Evolutionary conservation across 768 basidiomycete species (phyloP), one percentile per base, ranked within the genome.

Genomic region (Tricholoma flavovirens): DNA sequence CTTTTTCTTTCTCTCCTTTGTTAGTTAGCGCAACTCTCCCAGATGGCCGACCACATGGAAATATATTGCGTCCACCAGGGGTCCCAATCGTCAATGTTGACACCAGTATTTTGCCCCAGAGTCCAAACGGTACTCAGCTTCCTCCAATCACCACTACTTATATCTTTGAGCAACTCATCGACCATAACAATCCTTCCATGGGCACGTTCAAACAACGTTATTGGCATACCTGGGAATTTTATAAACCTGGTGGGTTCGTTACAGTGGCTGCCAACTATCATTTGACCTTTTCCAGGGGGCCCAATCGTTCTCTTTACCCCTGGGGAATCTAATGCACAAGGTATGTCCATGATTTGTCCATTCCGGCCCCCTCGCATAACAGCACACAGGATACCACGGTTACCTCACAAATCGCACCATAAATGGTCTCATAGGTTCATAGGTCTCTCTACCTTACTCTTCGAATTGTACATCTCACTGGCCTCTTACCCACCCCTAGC

Each of bases 131-230:
- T 15, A 77, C 74, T 1, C 54, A 65, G 24, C 68, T 81, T 42
- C 78, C 79, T 17, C 73, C 77, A 1, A 76, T 75, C 57, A 71
- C 73, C 42, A 75, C 73, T 1, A 67, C 74, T 5, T 87, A 82
- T 66, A 68, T 65, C 56, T 87, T 87, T 63, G 78, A 86, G 61
- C 79, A 81, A 56, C 69, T 81, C 57, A 77, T 86, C 33, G 79
- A 81, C 67, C 79, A 81, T 63, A 75, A 71, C 58, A 73, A 75
- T 26, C 81, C 84, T n/a, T 71, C 75, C 24, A 70, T 81, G 19
- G 88, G 88, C 17, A 89, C 86, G n/a, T 90, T 90, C 70, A 74
- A 82, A 65, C 88, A 89, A 69, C 79, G 88, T 33, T 89, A 78
- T 68, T 89, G 86, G 86, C 75, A 81, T 57, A 82, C 82, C 29